Percentiles rank a stretch among this genome's conserved stretches.
phyloP scores from a whole-genome alignment of 2,329 filamentous ascomycete genomes.

The Pseudopithomyces chartarum region DNA sequence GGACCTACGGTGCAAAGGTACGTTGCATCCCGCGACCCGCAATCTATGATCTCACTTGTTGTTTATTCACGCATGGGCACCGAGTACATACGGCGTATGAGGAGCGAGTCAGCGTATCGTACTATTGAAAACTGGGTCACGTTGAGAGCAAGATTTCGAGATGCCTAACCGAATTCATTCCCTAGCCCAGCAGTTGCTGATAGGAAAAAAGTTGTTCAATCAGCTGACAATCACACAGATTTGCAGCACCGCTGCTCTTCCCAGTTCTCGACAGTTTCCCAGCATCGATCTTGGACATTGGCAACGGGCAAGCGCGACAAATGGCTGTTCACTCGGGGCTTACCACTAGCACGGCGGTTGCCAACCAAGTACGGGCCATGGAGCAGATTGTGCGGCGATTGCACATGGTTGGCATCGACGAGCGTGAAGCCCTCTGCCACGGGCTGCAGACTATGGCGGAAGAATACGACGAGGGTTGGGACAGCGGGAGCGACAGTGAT shows the following conservation, averaged over 20 bases:
- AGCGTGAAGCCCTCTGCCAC: conserved; percentile 83
- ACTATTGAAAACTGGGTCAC: background rate
- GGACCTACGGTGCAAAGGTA: conserved; percentile 45
- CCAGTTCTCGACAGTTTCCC: conserved; percentile 87
- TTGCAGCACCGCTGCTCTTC: conserved; percentile 64
- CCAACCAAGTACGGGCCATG: conserved; percentile 68
- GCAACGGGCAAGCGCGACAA: conserved; percentile 40
- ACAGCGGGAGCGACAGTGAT: conserved; percentile 67
- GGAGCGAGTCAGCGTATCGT: background rate
- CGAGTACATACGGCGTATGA: conserved; percentile 7
- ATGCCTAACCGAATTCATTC: background rate
- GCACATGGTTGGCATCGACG: conserved; percentile 71
- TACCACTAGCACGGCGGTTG: conserved; percentile 76
- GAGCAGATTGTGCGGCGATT: conserved; percentile 66
- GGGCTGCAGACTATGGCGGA: conserved; percentile 82
- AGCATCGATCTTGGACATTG: conserved; percentile 64
- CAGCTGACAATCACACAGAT: conserved; percentile 46
- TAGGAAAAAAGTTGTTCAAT: background rate
- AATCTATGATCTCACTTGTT: conserved; percentile 4
- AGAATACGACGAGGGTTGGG: conserved; percentile 88
- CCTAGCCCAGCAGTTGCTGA: background rate
- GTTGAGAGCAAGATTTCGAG: background rate
- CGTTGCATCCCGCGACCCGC: conserved; percentile 17
- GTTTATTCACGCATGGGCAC: background rate
- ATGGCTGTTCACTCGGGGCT: conserved; percentile 61